phyloP scores from a whole-genome alignment of 768 basidiomycete species.

The Xanthoconium stramineum region DNA sequence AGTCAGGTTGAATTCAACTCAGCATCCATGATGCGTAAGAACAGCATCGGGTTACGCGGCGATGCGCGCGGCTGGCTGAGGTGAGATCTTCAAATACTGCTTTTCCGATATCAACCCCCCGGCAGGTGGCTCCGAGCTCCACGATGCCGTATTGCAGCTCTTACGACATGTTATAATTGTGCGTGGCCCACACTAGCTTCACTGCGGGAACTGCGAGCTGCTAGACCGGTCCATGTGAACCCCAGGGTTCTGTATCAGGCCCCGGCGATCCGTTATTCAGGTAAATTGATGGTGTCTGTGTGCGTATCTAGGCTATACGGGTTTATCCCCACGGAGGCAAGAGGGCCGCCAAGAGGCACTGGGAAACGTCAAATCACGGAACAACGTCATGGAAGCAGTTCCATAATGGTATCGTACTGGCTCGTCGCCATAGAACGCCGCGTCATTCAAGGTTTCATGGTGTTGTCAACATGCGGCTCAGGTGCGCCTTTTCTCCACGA shows the following conservation, averaged over 20 bases:
- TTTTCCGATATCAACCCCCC: conserved; percentile 11
- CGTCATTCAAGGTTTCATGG: conserved; percentile 35
- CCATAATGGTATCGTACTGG: conserved; percentile 25
- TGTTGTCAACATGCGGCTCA: conserved; percentile 31
- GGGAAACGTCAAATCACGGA: conserved; percentile 25
- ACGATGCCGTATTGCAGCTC: conserved; percentile 13
- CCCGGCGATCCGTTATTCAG: conserved; percentile 8
- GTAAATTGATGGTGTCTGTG: conserved; percentile 3
- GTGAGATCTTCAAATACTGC: conserved; percentile 15
- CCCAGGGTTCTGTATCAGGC: conserved; percentile 11
- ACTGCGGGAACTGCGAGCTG: conserved; percentile 17
- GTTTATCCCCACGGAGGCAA: conserved; percentile 18
- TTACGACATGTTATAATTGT: conserved; percentile 24
- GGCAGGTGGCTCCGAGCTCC: conserved; percentile 18
- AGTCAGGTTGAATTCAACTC: not conserved
- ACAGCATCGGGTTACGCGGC: conserved; percentile 17
- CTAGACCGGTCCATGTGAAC: conserved; percentile 18
- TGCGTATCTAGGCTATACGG: conserved; percentile 3
- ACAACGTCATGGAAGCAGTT: conserved; percentile 26
- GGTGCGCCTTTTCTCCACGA: conserved; percentile 28
- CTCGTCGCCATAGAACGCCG: conserved; percentile 29
- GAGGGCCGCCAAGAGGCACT: conserved; percentile 12
- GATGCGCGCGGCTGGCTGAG: conserved; percentile 19
- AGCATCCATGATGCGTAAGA: conserved; percentile 1
- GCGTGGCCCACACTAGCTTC: conserved; percentile 5